Percentiles rank a stretch among this genome's conserved stretches.
These are phyloP conservation scores for Aspergillus fijiensis DNA, from an alignment of 2,329 filamentous ascomycete species.

Conservation along the genomic window DNA sequence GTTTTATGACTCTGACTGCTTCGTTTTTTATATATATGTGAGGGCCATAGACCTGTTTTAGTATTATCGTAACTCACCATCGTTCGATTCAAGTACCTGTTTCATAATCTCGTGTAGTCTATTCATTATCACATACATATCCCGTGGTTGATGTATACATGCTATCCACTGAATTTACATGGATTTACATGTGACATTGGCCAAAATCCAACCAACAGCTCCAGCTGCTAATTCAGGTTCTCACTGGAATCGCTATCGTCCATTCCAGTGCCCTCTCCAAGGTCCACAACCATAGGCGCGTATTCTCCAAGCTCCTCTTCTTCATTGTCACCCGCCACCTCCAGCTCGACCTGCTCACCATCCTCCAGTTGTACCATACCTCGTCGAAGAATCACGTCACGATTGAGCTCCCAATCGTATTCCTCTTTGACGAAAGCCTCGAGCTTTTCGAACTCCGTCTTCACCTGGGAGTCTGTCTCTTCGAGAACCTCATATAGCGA, in stretches of 20 bases:
- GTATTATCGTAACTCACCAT: too few relatives aligned
- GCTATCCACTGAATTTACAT: too few relatives aligned
- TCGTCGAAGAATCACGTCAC: conserved; percentile 53
- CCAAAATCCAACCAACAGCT: background rate
- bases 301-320: conserved; percentile 66
- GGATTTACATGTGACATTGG: too few relatives aligned
- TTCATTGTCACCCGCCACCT: conserved; percentile 59
- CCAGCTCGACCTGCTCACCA: conserved; percentile 62
- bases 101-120: too few relatives aligned
- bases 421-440: conserved; percentile 55
- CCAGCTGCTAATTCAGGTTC: background rate
- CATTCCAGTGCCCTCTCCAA: conserved; percentile 23
- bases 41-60: too few relatives aligned
- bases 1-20: background rate
- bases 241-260: conserved; percentile 1
- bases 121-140: too few relatives aligned
- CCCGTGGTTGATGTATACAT: too few relatives aligned
- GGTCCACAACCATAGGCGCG: conserved; percentile 61
- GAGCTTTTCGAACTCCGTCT: conserved; percentile 55
- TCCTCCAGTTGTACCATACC: conserved; percentile 63
- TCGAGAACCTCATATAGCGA: conserved; percentile 50
- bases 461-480: conserved; percentile 41
- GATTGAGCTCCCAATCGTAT: conserved; percentile 59
- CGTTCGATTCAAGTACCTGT: too few relatives aligned
- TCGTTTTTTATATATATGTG: too few relatives aligned